These are phyloP conservation scores for Berkeleyomyces basicola DNA, from an alignment of 2,329 filamentous ascomycete genomes.

Conservation along the genomic window DNA sequence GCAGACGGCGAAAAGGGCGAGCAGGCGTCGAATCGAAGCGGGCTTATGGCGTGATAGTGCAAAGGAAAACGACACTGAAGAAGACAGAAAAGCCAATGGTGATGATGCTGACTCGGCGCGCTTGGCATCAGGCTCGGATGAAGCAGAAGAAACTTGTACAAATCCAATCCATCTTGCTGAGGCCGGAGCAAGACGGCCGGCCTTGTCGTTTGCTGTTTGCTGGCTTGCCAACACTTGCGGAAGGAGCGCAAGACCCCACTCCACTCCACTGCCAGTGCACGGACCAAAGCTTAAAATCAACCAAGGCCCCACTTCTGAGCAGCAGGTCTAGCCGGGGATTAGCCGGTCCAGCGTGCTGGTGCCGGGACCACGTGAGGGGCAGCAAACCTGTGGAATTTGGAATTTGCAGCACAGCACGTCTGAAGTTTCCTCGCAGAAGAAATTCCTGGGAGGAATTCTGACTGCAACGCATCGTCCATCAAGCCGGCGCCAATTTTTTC, in stretches of 20 bases:
- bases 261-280: neutral
- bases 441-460: neutral
- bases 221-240: neutral
- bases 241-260: slow-evolving; percentile 1
- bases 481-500: neutral
- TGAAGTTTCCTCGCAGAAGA: neutral
- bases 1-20: neutral
- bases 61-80: neutral
- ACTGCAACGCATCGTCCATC: no score
- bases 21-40: neutral
- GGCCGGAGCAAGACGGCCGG: neutral
- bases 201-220: neutral
- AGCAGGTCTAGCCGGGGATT: neutral
- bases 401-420: neutral
- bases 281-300: slow-evolving; percentile 9
- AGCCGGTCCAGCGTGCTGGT: neutral
- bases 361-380: slow-evolving; percentile 10
- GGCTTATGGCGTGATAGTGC: neutral
- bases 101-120: neutral
- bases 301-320: slow-evolving; percentile 4
- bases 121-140: neutral
- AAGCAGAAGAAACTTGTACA: neutral
- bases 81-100: neutral
- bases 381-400: neutral
- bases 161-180: neutral